phyloP scores from a whole-genome alignment of 257 asterid species.

The Galeopsis tetrahit region DNA sequence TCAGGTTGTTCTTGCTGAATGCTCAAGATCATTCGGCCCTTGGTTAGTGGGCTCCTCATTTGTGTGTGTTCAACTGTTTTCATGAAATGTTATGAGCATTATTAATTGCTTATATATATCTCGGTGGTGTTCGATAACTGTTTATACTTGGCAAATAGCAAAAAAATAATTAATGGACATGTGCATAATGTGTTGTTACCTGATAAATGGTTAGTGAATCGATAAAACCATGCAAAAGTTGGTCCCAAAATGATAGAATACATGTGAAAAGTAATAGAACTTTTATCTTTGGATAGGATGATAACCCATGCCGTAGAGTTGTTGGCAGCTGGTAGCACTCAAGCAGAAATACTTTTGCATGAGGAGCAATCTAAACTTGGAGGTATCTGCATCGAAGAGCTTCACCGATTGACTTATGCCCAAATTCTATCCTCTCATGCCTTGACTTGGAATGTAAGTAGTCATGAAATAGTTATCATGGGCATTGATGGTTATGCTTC shows the following conservation, averaged over 20 bases:
- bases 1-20: constrained; percentile 90
- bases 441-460: constrained; percentile 94
- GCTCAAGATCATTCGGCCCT: constrained; percentile 95
- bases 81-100: constrained; percentile 12
- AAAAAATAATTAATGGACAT: background rate
- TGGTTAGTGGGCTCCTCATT: constrained; percentile 63
- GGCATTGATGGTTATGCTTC: constrained; percentile 21
- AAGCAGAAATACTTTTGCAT: constrained; percentile 72
- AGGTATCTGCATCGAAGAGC: constrained; percentile 93
- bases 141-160: constrained; percentile 13
- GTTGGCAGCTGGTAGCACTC: constrained; percentile 80
- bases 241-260: constrained; percentile 23
- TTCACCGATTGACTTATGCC: constrained; percentile 80
- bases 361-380: constrained; percentile 70
- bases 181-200: constrained; percentile 25
- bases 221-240: constrained; percentile 26
- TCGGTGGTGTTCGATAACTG: constrained; percentile 27
- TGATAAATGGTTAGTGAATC: constrained; percentile 28
- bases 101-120: constrained; percentile 13
- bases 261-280: constrained; percentile 20
- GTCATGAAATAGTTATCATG: background rate
- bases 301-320: constrained; percentile 81
- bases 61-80: constrained; percentile 20
- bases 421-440: constrained; percentile 91
- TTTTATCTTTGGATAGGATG: constrained; percentile 70